Base-by-base conservation (phyloP, 768 basidiomycete species). In the Infundibulicybe gibba region DNA sequence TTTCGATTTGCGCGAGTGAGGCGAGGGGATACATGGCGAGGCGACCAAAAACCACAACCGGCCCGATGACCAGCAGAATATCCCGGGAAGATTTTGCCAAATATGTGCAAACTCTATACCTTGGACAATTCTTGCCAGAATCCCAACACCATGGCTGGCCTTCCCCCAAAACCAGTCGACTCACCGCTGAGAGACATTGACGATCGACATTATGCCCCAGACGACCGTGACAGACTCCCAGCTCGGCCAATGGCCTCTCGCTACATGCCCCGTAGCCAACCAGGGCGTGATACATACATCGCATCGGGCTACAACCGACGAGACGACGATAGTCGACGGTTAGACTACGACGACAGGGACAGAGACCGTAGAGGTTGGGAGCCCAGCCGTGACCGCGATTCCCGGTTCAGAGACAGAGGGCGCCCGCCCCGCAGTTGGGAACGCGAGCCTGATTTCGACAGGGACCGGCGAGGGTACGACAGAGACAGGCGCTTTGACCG, bases 1-100 rank as follows among this genome's bases (percentile, higher is more conserved):
- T 77, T 54, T 85, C 73, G 41, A 94, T 80, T 57, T 97, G 94
- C 1, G 76, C 65, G 4, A 87, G 69, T 1, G 90, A 87, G 2
- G 94, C 94, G 40, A 97, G 73, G 4, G 94, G 93, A 60, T 91
- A 82, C 35, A 38, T 25, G 25, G 25, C 8, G 25, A 4, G 25
- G 25, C 25, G 25, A 25, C 25, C n/a, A n/a, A n/a, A n/a, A n/a
- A n/a, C n/a, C n/a, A n/a, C n/a, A n/a, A n/a, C n/a, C n/a, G n/a
- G n/a, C n/a, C n/a, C 25, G 25, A 25, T 25, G 25, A 25, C 25
- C n/a, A n/a, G n/a, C n/a, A n/a, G n/a, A n/a, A n/a, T n/a, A n/a
- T n/a, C n/a, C n/a, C 25, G 25, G 8, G 25, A 25, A 25, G 25
- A 3, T 25, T 8, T 25, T 25, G 25, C 25, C 25, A 25, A 25